Evolutionary conservation across 352 stramenopile genomes (phyloP), one percentile per base, ranked within the genome.

Genomic region (Globisporangium camurandrum): DNA sequence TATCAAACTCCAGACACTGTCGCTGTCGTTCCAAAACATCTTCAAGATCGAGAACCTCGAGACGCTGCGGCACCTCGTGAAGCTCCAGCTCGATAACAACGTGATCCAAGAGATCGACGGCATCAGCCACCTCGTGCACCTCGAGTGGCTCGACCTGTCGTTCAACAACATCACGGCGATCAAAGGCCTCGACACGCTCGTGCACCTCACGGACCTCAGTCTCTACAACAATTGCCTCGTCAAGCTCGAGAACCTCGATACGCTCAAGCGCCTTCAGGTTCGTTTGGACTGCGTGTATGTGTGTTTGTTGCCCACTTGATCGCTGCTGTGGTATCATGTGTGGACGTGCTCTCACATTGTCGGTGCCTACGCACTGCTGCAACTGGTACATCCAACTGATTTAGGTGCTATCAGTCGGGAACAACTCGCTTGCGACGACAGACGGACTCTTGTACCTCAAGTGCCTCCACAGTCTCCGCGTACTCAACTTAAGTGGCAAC

Each of bases 61-160:
- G 54, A 95, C 89, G 22, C 71, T 98, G 61, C 74, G 84, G 9
- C 66, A 80, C 34, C 67, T 98, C 28, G 83, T 86, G 3, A 96
- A 88, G 57, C 73, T 98, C 19, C 95, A 94, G 65, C 73, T 98
- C 16, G 93, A 97, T 61, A 98, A 98, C 71, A 98, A 98, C 45
- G 80, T 96, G 42, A 93, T 98, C 49, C 71, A 95, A 49, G 78
- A 89, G 50, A 97, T 98, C 52, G 68, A 88, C 22, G 86, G 88
- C 26, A 87, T 96, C 30, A 59, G 46, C 1, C 85, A 95, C 57
- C 65, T 96, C 23, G 75, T 85, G 30, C 80, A 93, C 31, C 69
- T 98, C 33, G 75, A 87, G 48, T 97, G 92, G 92, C 80, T 98
- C 39, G 93, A 98, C 63, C 57, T 98, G 9, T 95, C 78, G 26